phyloP scores from a whole-genome alignment of 2,329 filamentous ascomycete species.

The Fusarium sororula region DNA sequence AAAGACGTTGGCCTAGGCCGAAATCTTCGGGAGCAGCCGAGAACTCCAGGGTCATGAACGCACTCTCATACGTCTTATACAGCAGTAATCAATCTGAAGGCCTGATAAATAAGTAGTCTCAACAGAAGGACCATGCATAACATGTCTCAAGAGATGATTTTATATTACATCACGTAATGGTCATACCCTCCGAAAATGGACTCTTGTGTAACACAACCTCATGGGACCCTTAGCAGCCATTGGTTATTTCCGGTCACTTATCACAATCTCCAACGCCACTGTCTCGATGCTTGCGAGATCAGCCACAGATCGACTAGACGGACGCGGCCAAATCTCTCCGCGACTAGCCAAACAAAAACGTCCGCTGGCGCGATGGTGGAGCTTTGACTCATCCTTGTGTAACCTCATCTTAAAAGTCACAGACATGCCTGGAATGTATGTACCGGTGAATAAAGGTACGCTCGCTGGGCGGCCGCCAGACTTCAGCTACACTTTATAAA shows the following conservation, averaged over 20 bases:
- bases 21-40: not conserved
- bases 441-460: not conserved
- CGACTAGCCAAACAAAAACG: not conserved
- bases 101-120: too few relatives aligned
- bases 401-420: not conserved
- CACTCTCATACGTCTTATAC: not conserved
- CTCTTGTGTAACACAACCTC: not conserved
- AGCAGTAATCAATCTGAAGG: accelerated
- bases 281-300: not conserved
- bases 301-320: not conserved
- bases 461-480: not conserved
- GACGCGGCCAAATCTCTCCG: not conserved
- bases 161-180: not conserved
- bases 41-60: not conserved
- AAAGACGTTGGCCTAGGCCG: not conserved
- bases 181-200: not conserved
- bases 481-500: not conserved
- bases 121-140: too few relatives aligned
- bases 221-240: not conserved
- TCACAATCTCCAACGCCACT: not conserved
- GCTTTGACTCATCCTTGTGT: not conserved
- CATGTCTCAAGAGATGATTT: too few relatives aligned
- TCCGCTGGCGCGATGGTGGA: not conserved
- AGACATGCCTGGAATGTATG: not conserved
- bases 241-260: not conserved